Conservation (phyloP, 2,329 filamentous ascomycete species). For the Fusarium sp. region DNA sequence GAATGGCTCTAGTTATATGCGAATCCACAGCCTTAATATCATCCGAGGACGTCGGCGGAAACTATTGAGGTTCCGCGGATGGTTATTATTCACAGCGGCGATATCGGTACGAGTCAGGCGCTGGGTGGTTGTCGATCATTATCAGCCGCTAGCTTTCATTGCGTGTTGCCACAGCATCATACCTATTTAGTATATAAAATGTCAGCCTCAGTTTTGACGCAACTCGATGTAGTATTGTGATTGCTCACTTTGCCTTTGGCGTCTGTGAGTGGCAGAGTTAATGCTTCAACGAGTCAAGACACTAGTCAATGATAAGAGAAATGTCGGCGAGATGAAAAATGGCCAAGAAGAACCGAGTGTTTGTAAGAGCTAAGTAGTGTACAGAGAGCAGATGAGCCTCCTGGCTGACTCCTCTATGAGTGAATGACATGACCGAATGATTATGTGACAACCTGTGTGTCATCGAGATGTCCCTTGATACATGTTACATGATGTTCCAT, state of each 20-base stretch:
- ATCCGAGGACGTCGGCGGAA: not conserved
- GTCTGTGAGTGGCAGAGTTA: not conserved
- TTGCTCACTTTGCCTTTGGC: not conserved
- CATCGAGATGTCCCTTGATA: not conserved
- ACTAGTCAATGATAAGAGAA: not conserved
- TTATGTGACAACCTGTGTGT: not conserved
- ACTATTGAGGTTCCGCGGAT: not conserved
- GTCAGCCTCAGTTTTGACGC: not conserved
- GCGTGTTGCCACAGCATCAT: not conserved
- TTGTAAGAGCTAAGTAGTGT: not conserved
- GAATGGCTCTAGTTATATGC: not conserved
- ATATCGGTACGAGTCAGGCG: not conserved
- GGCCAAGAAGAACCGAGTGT: not conserved
- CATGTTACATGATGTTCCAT: not conserved
- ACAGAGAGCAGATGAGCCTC: not conserved
- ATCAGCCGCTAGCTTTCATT: not conserved
- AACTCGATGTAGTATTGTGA: not conserved
- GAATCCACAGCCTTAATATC: not conserved
- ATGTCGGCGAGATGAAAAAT: not conserved
- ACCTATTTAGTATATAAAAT: not conserved
- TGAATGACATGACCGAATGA: not conserved
- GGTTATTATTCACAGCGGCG: no score
- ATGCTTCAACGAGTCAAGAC: not conserved
- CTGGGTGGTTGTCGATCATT: not conserved
- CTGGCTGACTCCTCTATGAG: not conserved